Evolutionary conservation across 2,329 filamentous ascomycete genomes (phyloP).

Genomic region (Juglanconis juglandina): DNA sequence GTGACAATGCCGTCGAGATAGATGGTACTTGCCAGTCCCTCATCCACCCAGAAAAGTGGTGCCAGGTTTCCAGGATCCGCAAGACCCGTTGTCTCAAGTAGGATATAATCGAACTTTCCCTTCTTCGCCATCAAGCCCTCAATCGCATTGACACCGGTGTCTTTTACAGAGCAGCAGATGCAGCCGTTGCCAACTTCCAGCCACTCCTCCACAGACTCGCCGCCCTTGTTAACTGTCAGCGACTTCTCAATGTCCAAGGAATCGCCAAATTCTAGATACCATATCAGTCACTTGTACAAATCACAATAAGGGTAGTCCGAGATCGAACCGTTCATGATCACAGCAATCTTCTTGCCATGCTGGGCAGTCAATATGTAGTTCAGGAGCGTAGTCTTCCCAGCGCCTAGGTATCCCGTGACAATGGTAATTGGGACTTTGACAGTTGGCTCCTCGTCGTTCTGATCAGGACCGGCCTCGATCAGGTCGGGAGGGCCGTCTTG

Average conservation of each 20-base stretch:
- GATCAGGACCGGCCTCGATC: conserved; percentile 42
- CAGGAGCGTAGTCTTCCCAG: conserved; percentile 90
- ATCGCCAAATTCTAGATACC: conserved; percentile 68
- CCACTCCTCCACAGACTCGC: conserved; percentile 86
- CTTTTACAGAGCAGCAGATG: conserved; percentile 97
- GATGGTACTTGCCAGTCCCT: conserved; percentile 89
- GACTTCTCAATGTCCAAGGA: conserved; percentile 95
- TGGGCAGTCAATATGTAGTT: conserved; percentile 95
- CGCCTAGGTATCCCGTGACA: conserved; percentile 87
- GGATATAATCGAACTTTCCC: conserved; percentile 93
- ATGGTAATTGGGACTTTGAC: conserved; percentile 80
- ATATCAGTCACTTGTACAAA: conserved; percentile 16
- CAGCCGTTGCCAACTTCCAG: conserved; percentile 94
- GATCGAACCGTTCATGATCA: conserved; percentile 79
- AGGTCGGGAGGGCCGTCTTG: conserved; percentile 64
- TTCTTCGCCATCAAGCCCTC: conserved; percentile 93
- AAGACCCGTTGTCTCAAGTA: conserved; percentile 92
- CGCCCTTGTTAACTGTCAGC: conserved; percentile 82
- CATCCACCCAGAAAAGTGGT: conserved; percentile 95
- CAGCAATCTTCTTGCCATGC: conserved; percentile 96
- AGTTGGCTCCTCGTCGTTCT: conserved; percentile 46
- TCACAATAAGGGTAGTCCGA: not conserved
- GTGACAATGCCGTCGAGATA: conserved; percentile 97
- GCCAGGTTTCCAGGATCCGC: conserved; percentile 95
- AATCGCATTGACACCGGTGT: conserved; percentile 89